Base-by-base conservation (phyloP, 208 protist species). In the Lotmaria passim region DNA sequence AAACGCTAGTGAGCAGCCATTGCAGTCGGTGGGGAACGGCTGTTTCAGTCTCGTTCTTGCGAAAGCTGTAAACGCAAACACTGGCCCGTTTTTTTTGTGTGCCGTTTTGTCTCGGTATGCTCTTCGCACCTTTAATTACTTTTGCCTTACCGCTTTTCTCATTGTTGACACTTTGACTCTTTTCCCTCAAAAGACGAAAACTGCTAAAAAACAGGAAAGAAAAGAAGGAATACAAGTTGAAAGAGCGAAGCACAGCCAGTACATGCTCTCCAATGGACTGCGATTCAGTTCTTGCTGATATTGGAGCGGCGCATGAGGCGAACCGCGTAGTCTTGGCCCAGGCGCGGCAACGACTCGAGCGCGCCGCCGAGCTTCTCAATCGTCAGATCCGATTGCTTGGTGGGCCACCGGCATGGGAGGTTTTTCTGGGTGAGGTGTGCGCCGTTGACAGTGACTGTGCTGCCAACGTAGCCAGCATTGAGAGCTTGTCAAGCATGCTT, bases 41-140 rank as follows among this genome's bases (percentile, higher is more conserved):
- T 5, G 75, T 89, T 31, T 55, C 55, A 12, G 73, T 85, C 0
- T 60, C 85, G 6, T 87, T 81, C 69, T 60, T 92, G 43, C 36
- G 61, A 44, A 65, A 39, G 43, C 7, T 70, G 0, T 50, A 36
- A 43, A 10, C 3, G 26, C 36, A 31, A 50, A 15, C 21, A 33
- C 11, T 33, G 39, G 24, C 15, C 10, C 24, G 24, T 2, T 48
- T 60, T 46, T 36, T 51, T 66, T 34, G 48, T 53, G 14, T 7
- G 31, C n/a, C n/a, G 23, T 17, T 6, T 46, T 15, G 41, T 46
- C n/a, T n/a, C 41, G 15, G n/a, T 19, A 46, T 10, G 15, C 15
- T 46, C 3, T 6, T 46, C 15, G 11, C 14, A 31, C 3, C 19
- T 50, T 31, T 24, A 30, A 14, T 62, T 4, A 43, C 7, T 17